These are phyloP conservation scores for Pythium dissimile DNA, from an alignment of 352 stramenopile species.

Conservation along the genomic window DNA sequence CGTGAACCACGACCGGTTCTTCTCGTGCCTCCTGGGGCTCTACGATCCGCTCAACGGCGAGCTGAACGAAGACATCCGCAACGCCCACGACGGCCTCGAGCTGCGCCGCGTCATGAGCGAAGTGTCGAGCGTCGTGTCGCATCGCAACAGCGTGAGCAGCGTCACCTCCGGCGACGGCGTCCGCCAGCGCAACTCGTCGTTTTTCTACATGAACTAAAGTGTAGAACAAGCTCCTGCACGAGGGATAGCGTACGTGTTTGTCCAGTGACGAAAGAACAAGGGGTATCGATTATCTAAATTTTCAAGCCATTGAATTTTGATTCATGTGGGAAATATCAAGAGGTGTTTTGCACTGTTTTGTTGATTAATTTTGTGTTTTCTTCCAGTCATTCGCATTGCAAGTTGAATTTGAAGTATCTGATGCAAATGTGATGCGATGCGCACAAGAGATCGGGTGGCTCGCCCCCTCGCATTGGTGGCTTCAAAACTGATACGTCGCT, in stretches of 20 bases:
- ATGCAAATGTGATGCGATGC: too few species aligned
- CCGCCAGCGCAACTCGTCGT: conserved; percentile 67
- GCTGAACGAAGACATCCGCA: conserved; percentile 76
- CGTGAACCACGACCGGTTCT: conserved; percentile 87
- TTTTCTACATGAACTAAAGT: conserved; percentile 56
- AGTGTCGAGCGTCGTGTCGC: conserved; percentile 61
- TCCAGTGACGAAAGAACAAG: too few species aligned
- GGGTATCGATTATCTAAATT: too few species aligned
- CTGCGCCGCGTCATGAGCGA: conserved; percentile 71
- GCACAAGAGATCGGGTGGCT: too few species aligned
- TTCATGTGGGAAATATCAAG: too few species aligned
- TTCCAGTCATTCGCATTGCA: too few species aligned
- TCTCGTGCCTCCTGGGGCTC: conserved; percentile 76
- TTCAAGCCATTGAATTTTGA: too few species aligned
- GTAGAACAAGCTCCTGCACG: not conserved
- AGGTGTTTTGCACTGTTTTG: too few species aligned
- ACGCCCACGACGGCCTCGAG: conserved; percentile 54
- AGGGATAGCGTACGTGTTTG: too few species aligned
- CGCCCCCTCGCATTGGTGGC: too few species aligned
- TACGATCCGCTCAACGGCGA: conserved; percentile 77
- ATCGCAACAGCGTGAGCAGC: conserved; percentile 46
- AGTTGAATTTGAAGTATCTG: too few species aligned
- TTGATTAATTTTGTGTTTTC: too few species aligned
- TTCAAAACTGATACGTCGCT: not conserved
- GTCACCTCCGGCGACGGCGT: conserved; percentile 27